These are phyloP conservation scores for Alternaria gansuensis DNA, from an alignment of 2,329 filamentous ascomycete species.

Conservation along the genomic window DNA sequence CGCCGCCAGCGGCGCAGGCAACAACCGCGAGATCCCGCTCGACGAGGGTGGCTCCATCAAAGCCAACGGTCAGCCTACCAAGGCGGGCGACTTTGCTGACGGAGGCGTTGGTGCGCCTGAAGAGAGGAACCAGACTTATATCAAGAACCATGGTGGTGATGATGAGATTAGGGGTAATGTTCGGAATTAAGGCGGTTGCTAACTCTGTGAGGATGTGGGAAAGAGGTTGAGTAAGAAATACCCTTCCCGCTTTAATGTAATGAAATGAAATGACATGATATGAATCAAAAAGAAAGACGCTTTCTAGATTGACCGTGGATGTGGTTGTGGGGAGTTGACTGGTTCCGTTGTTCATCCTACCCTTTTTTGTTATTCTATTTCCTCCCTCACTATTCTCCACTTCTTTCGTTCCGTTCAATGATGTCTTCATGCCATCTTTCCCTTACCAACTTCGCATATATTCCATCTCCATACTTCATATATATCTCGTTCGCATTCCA, in stretches of 20 bases:
- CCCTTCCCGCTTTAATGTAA: neutral
- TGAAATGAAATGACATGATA: neutral
- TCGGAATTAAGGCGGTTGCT: slow-evolving; percentile 36
- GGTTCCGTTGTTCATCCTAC: neutral
- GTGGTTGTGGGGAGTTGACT: neutral
- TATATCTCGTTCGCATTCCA: neutral
- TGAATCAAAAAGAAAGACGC: too few relatives aligned
- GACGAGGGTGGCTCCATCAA: slow-evolving; percentile 58
- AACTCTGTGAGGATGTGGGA: neutral
- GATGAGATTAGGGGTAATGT: slow-evolving; percentile 55
- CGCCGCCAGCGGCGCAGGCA: slow-evolving; percentile 55
- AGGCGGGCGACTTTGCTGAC: slow-evolving; percentile 56
- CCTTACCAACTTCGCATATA: neutral
- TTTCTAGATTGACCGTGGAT: neutral
- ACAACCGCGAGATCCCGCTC: slow-evolving; percentile 60
- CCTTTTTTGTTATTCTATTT: neutral
- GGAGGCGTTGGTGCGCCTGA: slow-evolving; percentile 61
- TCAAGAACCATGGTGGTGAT: slow-evolving; percentile 52
- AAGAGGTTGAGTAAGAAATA: neutral
- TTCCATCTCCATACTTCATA: neutral
- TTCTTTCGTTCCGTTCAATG: neutral
- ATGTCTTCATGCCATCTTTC: neutral
- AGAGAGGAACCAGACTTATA: slow-evolving; percentile 53
- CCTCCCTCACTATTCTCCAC: neutral
- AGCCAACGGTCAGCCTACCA: slow-evolving; percentile 55